phyloP scores from a whole-genome alignment of 1,284 basidiomycete species.

The Rhodotorula sp. region DNA sequence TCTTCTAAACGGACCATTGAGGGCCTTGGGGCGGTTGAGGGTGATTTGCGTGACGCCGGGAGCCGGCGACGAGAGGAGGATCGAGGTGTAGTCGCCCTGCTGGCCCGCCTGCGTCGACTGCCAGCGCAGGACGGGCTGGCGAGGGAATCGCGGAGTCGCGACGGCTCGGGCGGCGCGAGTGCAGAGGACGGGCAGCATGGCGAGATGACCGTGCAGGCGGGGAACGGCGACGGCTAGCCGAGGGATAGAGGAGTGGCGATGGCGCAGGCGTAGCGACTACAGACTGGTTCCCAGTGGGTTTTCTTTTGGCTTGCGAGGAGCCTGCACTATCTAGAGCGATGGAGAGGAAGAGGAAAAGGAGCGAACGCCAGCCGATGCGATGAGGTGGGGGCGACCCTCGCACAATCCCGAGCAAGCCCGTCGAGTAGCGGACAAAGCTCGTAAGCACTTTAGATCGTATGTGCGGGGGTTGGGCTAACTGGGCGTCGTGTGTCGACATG shows the following conservation, averaged over 20 bases:
- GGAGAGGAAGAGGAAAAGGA: background rate
- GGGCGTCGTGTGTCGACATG: no score
- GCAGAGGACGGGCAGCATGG: slow-evolving; percentile 13
- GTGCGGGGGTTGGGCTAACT: no score
- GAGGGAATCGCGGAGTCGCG: slow-evolving; percentile 1
- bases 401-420: background rate
- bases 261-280: background rate
- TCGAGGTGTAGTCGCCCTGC: slow-evolving; percentile 63
- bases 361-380: background rate
- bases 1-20: slow-evolving; percentile 59
- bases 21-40: slow-evolving; percentile 91
- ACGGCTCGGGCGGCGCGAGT: background rate
- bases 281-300: background rate
- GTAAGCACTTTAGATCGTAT: no score
- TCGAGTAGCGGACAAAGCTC: no score
- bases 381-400: background rate
- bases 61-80: slow-evolving; percentile 64
- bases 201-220: background rate
- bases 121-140: slow-evolving; percentile 13
- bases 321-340: no score
- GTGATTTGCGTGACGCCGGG: slow-evolving; percentile 82
- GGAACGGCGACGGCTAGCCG: background rate
- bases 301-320: fast-evolving
- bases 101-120: slow-evolving; percentile 52
- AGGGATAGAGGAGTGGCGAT: no score